phyloP scores from a whole-genome alignment of 345 rosid genomes.

The Gynandropsis gynandra region DNA sequence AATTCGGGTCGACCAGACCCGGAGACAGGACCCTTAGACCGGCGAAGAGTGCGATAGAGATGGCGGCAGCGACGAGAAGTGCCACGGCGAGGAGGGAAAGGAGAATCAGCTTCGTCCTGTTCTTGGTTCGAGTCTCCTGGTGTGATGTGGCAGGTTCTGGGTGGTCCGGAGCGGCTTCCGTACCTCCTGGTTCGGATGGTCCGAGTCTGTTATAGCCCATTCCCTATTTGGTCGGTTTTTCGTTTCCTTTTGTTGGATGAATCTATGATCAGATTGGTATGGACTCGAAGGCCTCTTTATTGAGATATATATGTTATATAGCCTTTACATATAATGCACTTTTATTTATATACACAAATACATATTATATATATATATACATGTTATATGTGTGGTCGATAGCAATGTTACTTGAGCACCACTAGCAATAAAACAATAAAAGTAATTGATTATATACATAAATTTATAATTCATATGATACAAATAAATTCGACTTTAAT shows the following conservation, averaged over 20 bases:
- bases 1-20: constrained; percentile 12
- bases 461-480: no score
- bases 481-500: no score
- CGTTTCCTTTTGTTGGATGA: background rate
- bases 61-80: constrained; percentile 39
- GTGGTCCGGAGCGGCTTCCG: constrained; percentile 10
- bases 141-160: constrained; percentile 19
- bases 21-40: constrained; percentile 26
- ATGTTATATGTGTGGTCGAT: no score
- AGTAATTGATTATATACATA: no score
- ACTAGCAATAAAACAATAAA: no score
- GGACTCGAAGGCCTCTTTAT: no score
- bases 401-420: no score
- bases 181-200: constrained; percentile 15
- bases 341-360: no score
- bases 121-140: constrained; percentile 14
- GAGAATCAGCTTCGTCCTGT: constrained; percentile 37
- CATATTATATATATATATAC: no score
- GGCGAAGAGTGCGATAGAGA: constrained; percentile 37
- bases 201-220: constrained; percentile 53
- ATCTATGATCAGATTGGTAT: no score
- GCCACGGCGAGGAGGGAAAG: constrained; percentile 44
- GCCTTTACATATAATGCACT: no score
- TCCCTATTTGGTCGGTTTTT: background rate
- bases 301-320: no score